Base-by-base conservation (phyloP, 805 yeast species). In the Clavispora vitiphila region DNA sequence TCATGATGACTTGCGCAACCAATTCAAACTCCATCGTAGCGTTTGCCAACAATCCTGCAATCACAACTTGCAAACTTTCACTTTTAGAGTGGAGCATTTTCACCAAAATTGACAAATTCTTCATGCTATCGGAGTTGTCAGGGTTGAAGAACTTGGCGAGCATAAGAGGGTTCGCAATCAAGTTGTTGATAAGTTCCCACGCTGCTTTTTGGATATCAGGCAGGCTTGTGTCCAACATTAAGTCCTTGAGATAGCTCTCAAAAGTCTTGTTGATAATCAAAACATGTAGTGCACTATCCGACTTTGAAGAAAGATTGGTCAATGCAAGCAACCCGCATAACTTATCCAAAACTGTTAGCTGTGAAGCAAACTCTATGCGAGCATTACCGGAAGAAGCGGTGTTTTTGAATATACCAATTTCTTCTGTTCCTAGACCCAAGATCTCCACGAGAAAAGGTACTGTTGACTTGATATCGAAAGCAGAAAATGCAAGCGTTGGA, bases 101-200 rank as follows among this genome's bases (percentile, higher is more conserved):
- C 5, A 69, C 48, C 27, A 66, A 46, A 2, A 69, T 40, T 2
- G 51, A 46, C 27, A 68, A 53, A 39, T 73, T 45, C 22, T 55
- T 59, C 22, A 26, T 54, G 47, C 70, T 72, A 3, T 69, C 72
- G 14, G 73, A 41, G 37, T 53, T 55, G 4, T 56, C 51, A n/a
- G 77, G 65, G 50, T 82, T 79, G 64, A 84, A 84, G 50, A 83
- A 73, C 45, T 77, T 76, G 1, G 77, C 80, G 25, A 78, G 59
- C 54, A 67, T 41, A 6, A 46, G 35, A 1, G 74, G 73, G 21
- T 58, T 60, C 29, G 42, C 64, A 54, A 80, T 72, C 36, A 84
- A 56, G 55, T 85, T 85, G 44, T 83, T 75, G 8, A 83, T 58
- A 14, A 85, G 69, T 53, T 85, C 89, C 60, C 84, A 67, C 0